Evolutionary conservation across 2,329 filamentous ascomycete genomes (phyloP).

Genomic region (Paecilomyces fulvus): DNA sequence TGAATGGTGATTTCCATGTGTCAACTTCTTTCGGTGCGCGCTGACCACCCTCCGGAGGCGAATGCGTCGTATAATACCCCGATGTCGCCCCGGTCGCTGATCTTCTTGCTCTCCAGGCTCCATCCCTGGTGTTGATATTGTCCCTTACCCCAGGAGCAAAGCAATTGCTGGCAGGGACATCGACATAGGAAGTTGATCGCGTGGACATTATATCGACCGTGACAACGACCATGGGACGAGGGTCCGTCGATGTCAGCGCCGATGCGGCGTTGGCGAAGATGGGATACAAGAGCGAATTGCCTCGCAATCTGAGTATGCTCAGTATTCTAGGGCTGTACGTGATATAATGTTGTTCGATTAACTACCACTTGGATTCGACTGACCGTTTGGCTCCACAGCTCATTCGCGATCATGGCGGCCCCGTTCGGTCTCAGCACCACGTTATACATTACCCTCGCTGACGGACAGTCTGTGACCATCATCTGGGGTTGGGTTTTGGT

Average conservation of each 20-base stretch:
- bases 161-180: not conserved
- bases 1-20: not conserved
- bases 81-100: not conserved
- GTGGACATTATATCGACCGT: not conserved
- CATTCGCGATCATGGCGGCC: conserved; percentile 68
- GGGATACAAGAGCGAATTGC: conserved; percentile 61
- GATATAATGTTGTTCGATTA: conserved; percentile 10
- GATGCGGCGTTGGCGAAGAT: conserved; percentile 56
- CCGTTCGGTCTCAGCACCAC: conserved; percentile 62
- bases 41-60: not conserved
- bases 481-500: conserved; percentile 63
- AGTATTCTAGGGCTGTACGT: conserved; percentile 55
- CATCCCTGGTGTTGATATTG: not conserved
- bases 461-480: conserved; percentile 61
- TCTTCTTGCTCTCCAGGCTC: not conserved
- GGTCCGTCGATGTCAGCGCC: conserved; percentile 32
- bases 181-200: not conserved
- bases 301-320: conserved; percentile 59
- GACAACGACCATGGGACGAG: not conserved
- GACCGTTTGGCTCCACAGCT: conserved; percentile 27
- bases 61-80: not conserved
- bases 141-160: not conserved
- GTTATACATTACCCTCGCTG: conserved; percentile 57
- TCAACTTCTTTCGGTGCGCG: not conserved
- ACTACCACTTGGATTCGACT: not conserved